These are phyloP conservation scores for Lyophyllum semitale DNA, from an alignment of 768 basidiomycete species.

Conservation along the genomic window DNA sequence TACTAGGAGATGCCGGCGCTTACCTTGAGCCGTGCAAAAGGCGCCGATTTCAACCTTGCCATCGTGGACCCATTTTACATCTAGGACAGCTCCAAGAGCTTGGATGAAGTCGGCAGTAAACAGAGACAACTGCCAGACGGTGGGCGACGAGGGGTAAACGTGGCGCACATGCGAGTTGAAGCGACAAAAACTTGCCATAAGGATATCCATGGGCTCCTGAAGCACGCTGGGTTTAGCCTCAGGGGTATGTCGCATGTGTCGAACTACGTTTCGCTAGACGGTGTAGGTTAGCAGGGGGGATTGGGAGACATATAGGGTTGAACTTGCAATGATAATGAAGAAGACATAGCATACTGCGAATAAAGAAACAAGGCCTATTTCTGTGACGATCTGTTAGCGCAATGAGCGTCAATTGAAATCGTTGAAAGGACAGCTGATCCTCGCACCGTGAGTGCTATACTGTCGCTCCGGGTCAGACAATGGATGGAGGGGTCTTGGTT, in stretches of 20 bases:
- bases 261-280: constrained; percentile 27
- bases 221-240: constrained; percentile 26
- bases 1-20: not conserved
- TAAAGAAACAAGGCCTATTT: constrained; percentile 36
- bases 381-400: constrained; percentile 29
- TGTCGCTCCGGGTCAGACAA: constrained; percentile 33
- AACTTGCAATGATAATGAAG: constrained; percentile 29
- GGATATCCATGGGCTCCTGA: constrained; percentile 38
- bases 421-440: constrained; percentile 7
- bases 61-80: constrained; percentile 35
- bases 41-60: constrained; percentile 32
- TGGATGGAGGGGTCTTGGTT: constrained; percentile 16
- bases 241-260: constrained; percentile 21
- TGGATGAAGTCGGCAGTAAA: constrained; percentile 38
- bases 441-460: constrained; percentile 38
- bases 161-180: not conserved
- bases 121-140: constrained; percentile 24
- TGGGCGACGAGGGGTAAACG: not conserved
- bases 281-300: not conserved
- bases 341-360: constrained; percentile 34
- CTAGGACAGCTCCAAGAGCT: constrained; percentile 36
- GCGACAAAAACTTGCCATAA: constrained; percentile 32
- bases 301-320: not conserved
- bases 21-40: constrained; percentile 41
- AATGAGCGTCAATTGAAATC: not conserved